Evolutionary conservation across 2,329 filamentous ascomycete genomes (phyloP), one percentile per base, ranked within the genome.

Genomic region (Pseudonectria foliicola): DNA sequence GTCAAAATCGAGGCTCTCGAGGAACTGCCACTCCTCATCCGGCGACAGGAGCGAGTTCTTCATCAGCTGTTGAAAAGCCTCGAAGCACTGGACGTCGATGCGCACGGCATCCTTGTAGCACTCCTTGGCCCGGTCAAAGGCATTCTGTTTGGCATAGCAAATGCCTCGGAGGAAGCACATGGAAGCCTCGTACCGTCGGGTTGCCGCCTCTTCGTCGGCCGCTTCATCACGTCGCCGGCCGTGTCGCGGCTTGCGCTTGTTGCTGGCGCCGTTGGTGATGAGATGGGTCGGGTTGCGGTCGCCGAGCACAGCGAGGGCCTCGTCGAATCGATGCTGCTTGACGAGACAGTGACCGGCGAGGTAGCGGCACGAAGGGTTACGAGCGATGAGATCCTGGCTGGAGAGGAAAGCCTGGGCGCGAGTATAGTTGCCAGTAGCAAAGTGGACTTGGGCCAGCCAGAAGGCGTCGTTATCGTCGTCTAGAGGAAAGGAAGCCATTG

Each of bases 391-490:
- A 58, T 93, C 85, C 58, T 89, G 82, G 52, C 86, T 82, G 21
- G 81, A 78, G 42, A 98, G 78, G 46, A 95, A 85, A 15, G 85
- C 76, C 52, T 95, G 82, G 3, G 92, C 89, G 52, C 92, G 84
- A 7, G 84, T 92, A 61, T 94, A 95, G 67, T 96, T 95, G 51
- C 87, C 89, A 31, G 87, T 92, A 33, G 82, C 84, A 64, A 96
- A 98, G 63, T 98, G 90, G 25, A 95, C 87, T 63, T 96, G 90
- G n/a, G 92, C 92, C 28, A 98, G 81, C 83, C 88, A 95, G 57
- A 95, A 95, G 27, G 89, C 90, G 60, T 98, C 92, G 46, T 86
- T 82, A 54, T 95, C 88, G 59, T 90, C 85, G 55, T 89, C 92
- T 95, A 21, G 27, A 7, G 11, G 29, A 21, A 14, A 13, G 11